A percentile compares a stretch with the other conserved stretches of the same genome.
phyloP scores from a whole-genome alignment of 192 early-diverging fungal species.

The Backusella morwellensis region DNA sequence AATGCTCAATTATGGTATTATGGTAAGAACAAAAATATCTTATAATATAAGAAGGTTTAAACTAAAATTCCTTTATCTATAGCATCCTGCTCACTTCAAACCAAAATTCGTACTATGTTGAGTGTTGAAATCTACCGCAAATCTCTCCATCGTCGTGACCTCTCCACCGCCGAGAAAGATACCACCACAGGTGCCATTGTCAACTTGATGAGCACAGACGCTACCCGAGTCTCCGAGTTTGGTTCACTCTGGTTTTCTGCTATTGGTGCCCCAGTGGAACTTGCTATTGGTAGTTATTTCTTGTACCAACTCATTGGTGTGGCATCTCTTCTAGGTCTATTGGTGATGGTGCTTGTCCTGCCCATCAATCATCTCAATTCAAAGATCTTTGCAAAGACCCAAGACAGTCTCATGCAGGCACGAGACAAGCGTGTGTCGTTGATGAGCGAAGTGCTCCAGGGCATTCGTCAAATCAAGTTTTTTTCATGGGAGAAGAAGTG shows the following conservation, averaged over 20 bases:
- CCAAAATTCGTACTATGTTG: conserved; percentile 20
- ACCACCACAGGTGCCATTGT: conserved; percentile 55
- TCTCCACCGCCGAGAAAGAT: conserved; percentile 35
- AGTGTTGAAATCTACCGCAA: conserved; percentile 63
- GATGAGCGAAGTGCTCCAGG: conserved; percentile 61
- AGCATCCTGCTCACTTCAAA: conserved; percentile 27
- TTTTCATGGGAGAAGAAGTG: conserved; percentile 43
- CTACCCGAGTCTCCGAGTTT: conserved; percentile 57
- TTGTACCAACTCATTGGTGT: conserved; percentile 80
- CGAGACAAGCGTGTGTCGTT: conserved; percentile 75
- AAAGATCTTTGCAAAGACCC: conserved; percentile 39
- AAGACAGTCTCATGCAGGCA: conserved; percentile 60
- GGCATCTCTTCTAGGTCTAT: conserved; percentile 72
- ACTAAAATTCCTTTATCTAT: neutral
- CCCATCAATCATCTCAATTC: conserved; percentile 40
- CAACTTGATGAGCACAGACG: conserved; percentile 73
- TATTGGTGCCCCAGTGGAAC: conserved; percentile 56
- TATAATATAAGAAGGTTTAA: too few species aligned
- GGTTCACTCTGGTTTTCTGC: conserved; percentile 47
- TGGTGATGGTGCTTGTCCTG: conserved; percentile 47
- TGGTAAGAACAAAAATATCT: conserved; percentile 1
- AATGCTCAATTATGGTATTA: conserved; percentile 26
- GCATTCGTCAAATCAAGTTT: conserved; percentile 72
- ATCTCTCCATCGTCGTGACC: conserved; percentile 52
- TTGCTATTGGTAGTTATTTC: conserved; percentile 61